phyloP scores from a whole-genome alignment of 306 rosid species.

The Cicer pinnatifidum region DNA sequence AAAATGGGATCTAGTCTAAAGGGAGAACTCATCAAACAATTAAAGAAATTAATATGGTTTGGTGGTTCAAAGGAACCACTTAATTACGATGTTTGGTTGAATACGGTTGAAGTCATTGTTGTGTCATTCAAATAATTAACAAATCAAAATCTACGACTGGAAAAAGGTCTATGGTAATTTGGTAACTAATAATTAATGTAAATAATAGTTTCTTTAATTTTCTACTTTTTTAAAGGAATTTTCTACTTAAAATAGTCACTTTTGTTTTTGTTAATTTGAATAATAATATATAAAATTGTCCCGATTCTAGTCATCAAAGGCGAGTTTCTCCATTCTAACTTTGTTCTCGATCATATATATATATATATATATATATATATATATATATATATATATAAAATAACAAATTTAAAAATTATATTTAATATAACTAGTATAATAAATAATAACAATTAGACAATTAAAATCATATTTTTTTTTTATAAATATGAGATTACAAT shows the following conservation, averaged over 20 bases:
- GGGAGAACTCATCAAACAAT: slow-evolving; percentile 17
- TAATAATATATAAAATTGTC: not conserved
- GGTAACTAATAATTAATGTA: too few relatives aligned
- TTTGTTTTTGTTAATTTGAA: not conserved
- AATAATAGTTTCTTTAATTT: too few relatives aligned
- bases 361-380: too few relatives aligned
- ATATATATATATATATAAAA: too few relatives aligned
- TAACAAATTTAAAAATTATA: too few relatives aligned
- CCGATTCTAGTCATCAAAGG: too few relatives aligned
- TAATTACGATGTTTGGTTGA: not conserved
- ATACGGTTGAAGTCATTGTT: not conserved
- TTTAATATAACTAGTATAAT: too few relatives aligned
- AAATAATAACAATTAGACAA: too few relatives aligned
- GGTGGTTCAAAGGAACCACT: slow-evolving; percentile 1
- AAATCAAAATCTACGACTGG: not conserved
- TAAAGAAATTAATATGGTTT: not conserved
- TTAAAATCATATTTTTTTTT: too few relatives aligned
- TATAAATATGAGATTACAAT: too few relatives aligned
- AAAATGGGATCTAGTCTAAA: not conserved
- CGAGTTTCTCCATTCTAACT: too few relatives aligned
- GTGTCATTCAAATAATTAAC: slow-evolving; percentile 4
- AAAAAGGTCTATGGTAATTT: not conserved
- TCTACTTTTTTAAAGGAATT: not conserved
- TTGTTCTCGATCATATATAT: too few relatives aligned
- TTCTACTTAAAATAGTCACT: not conserved